Conservation (phyloP, 768 basidiomycete species). For the Agaricus sinodeliciosus region DNA sequence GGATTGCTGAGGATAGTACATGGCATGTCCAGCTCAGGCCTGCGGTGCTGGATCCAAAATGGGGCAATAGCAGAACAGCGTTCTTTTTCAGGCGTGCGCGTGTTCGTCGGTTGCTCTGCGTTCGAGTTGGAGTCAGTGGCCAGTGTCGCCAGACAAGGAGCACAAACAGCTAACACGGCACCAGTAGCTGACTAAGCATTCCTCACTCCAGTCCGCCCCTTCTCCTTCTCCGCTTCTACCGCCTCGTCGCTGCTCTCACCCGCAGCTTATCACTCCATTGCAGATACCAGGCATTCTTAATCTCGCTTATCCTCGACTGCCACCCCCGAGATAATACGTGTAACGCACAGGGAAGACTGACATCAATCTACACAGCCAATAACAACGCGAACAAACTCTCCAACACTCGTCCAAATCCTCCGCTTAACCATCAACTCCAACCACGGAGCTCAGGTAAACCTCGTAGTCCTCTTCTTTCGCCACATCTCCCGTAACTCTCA, state of each 20-base stretch:
- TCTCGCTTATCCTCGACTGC: not conserved
- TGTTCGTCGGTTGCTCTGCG: not conserved
- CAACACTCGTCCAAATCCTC: conserved; percentile 14
- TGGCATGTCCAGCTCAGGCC: no score
- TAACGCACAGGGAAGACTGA: not conserved
- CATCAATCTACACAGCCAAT: conserved; percentile 2
- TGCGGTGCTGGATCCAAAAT: no score
- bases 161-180: not conserved
- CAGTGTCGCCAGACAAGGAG: no score
- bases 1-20: conserved; percentile 85
- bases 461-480: conserved; percentile 38
- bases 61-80: no score
- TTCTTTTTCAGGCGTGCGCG: not conserved
- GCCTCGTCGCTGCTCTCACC: not conserved
- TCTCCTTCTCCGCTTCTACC: not conserved
- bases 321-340: no score
- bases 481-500: conserved; percentile 37
- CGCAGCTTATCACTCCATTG: not conserved
- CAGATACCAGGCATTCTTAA: no score
- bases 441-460: conserved; percentile 38
- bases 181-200: conserved; percentile 7
- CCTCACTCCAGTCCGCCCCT: not conserved
- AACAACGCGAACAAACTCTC: not conserved
- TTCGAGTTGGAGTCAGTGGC: not conserved
- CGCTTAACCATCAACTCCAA: conserved; percentile 49